Conservation (phyloP, 129 eudicot genomes). For the Chrysanthemum lavandulifolium region DNA sequence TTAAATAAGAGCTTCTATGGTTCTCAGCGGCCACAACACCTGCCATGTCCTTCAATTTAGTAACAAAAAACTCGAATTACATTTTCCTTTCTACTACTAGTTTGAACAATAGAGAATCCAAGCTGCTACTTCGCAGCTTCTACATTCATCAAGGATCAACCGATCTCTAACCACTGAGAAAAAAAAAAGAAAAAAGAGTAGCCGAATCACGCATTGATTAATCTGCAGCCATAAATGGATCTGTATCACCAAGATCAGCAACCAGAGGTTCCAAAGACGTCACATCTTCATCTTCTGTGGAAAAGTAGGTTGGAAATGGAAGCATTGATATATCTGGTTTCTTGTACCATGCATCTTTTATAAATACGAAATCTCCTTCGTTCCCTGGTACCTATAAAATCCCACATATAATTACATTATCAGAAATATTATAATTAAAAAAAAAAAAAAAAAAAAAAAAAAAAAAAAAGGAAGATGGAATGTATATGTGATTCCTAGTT, state of each 20-base stretch:
- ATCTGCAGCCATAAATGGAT: constrained; percentile 98
- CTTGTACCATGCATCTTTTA: constrained; percentile 84
- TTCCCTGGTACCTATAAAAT: constrained; percentile 81
- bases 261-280: constrained; percentile 61
- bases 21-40: constrained; percentile 17
- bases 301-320: constrained; percentile 87
- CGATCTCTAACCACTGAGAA: constrained; percentile 11
- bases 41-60: constrained; percentile 9
- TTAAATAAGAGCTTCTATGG: constrained; percentile 10
- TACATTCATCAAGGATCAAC: constrained; percentile 19
- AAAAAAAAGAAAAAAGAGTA: background rate
- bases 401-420: background rate
- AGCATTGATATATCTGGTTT: constrained; percentile 70
- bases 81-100: constrained; percentile 21
- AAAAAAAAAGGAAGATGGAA: no score
- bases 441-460: no score
- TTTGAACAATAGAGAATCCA: constrained; percentile 10
- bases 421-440: background rate
- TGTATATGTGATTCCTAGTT: background rate
- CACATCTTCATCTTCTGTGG: constrained; percentile 68
- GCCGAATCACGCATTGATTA: constrained; percentile 5
- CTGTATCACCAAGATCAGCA: constrained; percentile 88
- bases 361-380: constrained; percentile 79
- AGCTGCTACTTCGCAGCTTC: constrained; percentile 20
- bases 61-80: constrained; percentile 8